These are phyloP conservation scores for Lichenothelia convexa DNA, from an alignment of 495 filamentous ascomycete species.

Conservation along the genomic window DNA sequence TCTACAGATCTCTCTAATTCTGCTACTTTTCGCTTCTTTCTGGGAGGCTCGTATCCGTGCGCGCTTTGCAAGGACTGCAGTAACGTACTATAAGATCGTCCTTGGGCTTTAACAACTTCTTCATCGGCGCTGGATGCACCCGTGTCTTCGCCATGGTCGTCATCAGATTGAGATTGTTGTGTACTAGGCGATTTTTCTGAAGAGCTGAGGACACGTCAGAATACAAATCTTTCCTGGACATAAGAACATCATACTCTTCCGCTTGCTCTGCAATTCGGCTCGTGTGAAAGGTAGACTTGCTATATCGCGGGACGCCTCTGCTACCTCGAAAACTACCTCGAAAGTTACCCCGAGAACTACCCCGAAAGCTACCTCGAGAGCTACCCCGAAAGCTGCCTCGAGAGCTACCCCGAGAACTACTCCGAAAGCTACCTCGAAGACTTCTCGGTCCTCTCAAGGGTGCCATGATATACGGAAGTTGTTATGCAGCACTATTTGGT, in stretches of 20 bases:
- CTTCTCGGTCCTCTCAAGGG: too few relatives aligned
- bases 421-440: slow-evolving; percentile 10
- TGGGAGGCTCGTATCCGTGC: slow-evolving; percentile 34
- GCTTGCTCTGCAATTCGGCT: slow-evolving; percentile 1
- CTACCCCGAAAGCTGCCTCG: neutral
- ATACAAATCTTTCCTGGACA: too few relatives aligned
- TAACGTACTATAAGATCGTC: slow-evolving; percentile 23
- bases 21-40: slow-evolving; percentile 48
- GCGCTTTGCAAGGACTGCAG: slow-evolving; percentile 27
- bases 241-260: too few relatives aligned
- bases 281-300: too few relatives aligned
- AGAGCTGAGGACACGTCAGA: too few relatives aligned
- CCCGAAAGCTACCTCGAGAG: neutral
- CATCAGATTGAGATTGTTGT: slow-evolving; percentile 8
- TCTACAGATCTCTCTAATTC: neutral
- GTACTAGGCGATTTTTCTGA: slow-evolving; percentile 2
- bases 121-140: slow-evolving; percentile 13
- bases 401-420: slow-evolving; percentile 3
- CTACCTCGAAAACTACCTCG: neutral
- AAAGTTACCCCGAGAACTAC: slow-evolving; percentile 2
- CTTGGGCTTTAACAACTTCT: slow-evolving; percentile 5
- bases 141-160: slow-evolving; percentile 9
- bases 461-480: too few relatives aligned
- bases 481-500: too few relatives aligned
- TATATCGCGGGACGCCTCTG: too few relatives aligned